Base-by-base conservation (phyloP, 306 rosid species). In the Castanopsis chinensis region DNA sequence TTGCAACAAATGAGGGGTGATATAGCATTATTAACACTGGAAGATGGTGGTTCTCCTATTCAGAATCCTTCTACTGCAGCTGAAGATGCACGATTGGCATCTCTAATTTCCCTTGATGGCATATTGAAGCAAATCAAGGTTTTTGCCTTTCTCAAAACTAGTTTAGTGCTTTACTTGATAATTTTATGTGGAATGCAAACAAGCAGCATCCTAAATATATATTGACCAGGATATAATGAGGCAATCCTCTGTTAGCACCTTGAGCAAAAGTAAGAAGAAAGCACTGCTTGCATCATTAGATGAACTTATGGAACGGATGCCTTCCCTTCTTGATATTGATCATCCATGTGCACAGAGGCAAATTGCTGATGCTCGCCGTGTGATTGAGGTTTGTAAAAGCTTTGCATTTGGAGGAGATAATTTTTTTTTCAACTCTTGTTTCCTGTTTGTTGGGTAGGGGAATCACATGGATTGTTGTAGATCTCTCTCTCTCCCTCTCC, bases 71-170 rank as follows among this genome's bases (percentile, higher is more conserved):
- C 98, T 67, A 95, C 97, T 21, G 97, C 97, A 65, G 94, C 93
- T 57, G 98, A 92, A 88, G 99, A 95, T 82, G 91, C 98, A 76
- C 86, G 99, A 85, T 85, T 95, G 67, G 99, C 99, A 72, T 95
- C 99, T 84, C 96, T 95, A 73, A 92, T 95, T 80, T 89, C 99
- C 76, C 94, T 95, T 55, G 98, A 92, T 89, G 88, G 91, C 87
- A 92, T 95, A 75, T 57, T 93, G 84, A 95, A 95, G 86, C 98
- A 91, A 89, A 87, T 89, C 82, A 95, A 95, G 98, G 99, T 95
- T 76, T 76, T 74, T 69, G 30, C 82, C 51, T 71, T 67, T 8
- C 59, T 71, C 79, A 43, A 17, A 74, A 77, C 56, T 58, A 68
- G 43, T 76, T 60, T 78, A 32, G 1, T 61, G 52, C 57, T 73